These are phyloP conservation scores for Chlamydomonas sp. DNA, from an alignment of 139 green algal genomes.

Conservation along the genomic window DNA sequence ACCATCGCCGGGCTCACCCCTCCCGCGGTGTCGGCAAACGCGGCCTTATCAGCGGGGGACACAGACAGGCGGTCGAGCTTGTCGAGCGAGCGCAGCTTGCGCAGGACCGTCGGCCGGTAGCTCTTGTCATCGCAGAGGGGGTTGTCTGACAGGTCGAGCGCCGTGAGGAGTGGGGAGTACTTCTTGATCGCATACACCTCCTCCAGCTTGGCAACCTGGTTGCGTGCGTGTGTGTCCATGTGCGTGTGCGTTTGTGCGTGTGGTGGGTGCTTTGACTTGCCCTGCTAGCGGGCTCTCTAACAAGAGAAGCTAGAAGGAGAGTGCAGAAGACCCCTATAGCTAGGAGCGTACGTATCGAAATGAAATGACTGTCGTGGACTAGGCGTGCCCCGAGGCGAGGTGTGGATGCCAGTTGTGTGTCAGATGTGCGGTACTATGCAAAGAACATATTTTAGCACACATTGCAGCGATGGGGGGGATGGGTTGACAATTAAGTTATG, in stretches of 20 bases:
- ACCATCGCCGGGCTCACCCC: slow-evolving; percentile 30
- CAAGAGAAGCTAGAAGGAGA: not conserved
- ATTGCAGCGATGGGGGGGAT: too few species aligned
- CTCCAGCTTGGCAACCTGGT: slow-evolving; percentile 37
- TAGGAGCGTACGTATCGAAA: too few species aligned
- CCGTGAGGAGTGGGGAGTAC: slow-evolving; percentile 40
- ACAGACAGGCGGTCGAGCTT: slow-evolving; percentile 30
- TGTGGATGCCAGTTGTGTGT: too few species aligned
- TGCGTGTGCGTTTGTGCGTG: too few species aligned
- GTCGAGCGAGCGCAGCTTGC: slow-evolving; percentile 29
- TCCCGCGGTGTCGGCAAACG: slow-evolving; percentile 29
- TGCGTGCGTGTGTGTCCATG: too few species aligned
- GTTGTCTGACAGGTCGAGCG: slow-evolving; percentile 53
- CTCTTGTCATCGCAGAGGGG: slow-evolving; percentile 45
- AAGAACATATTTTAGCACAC: too few species aligned
- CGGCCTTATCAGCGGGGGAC: slow-evolving; percentile 21
- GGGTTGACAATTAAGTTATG: too few species aligned
- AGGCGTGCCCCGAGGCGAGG: too few species aligned
- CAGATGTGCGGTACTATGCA: too few species aligned
- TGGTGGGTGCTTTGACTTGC: not conserved
- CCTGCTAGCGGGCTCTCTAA: not conserved
- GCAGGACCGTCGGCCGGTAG: slow-evolving; percentile 39
- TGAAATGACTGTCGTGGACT: too few species aligned
- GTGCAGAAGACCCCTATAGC: too few species aligned
- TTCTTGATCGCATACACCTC: slow-evolving; percentile 57